Evolutionary conservation across 2,329 filamentous ascomycete species (phyloP).

Genomic region (Ascocoryne sarcoides): DNA sequence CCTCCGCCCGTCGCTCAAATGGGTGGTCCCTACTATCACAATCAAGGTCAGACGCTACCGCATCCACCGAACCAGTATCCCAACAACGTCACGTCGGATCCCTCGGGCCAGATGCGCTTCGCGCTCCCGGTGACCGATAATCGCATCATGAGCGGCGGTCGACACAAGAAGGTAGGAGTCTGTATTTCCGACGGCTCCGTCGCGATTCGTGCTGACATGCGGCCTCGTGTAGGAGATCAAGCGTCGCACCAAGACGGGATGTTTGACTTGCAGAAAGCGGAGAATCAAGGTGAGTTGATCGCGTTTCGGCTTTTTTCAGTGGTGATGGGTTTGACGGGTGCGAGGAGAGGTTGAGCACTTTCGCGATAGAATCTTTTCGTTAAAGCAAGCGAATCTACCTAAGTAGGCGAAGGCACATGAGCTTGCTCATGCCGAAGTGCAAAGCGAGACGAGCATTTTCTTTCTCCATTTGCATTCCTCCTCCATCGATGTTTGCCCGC

Average conservation of each 20-base stretch:
- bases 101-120: constrained; percentile 42
- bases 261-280: constrained; percentile 54
- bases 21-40: constrained; percentile 37
- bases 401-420: constrained; percentile 30
- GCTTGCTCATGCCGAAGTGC: constrained; percentile 16
- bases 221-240: constrained; percentile 53
- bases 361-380: constrained; percentile 29
- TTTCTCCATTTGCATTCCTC: neutral
- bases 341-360: constrained; percentile 21
- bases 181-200: constrained; percentile 7
- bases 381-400: constrained; percentile 31
- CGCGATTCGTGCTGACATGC: constrained; percentile 20
- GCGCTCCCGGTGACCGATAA: constrained; percentile 44
- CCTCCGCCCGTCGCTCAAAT: constrained; percentile 44
- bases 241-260: constrained; percentile 66
- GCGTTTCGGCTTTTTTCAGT: constrained; percentile 11
- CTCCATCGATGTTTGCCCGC: neutral
- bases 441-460: constrained; percentile 11
- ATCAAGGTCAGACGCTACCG: constrained; percentile 29
- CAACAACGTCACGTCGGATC: constrained; percentile 36
- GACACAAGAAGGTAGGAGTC: constrained; percentile 43
- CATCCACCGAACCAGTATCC: constrained; percentile 39
- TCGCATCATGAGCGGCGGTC: constrained; percentile 49
- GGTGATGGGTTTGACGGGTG: constrained; percentile 11
- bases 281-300: constrained; percentile 59